These are phyloP conservation scores for Solanum arcanum DNA, from an alignment of 257 asterid genomes.

Conservation along the genomic window DNA sequence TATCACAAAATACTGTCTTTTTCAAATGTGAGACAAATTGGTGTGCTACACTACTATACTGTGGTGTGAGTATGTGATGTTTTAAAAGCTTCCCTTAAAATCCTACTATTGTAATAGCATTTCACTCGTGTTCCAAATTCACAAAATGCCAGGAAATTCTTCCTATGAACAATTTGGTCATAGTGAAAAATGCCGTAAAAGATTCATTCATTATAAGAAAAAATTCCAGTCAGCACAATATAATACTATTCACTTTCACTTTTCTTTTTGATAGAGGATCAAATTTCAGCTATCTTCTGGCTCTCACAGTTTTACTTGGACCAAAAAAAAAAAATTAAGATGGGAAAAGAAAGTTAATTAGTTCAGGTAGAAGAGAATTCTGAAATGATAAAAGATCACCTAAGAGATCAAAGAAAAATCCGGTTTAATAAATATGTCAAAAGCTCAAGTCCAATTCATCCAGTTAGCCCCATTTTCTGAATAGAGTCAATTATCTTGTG, in stretches of 20 bases:
- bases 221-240: neutral
- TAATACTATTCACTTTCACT: neutral
- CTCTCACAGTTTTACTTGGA: neutral
- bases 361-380: neutral
- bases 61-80: neutral
- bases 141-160: neutral
- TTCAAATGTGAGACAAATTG: neutral
- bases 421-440: neutral
- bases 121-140: neutral
- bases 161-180: neutral
- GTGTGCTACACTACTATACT: neutral
- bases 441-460: neutral
- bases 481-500: neutral
- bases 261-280: neutral
- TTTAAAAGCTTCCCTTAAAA: neutral
- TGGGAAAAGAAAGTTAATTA: neutral
- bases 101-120: neutral
- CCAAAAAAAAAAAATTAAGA: neutral
- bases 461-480: neutral
- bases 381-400: neutral
- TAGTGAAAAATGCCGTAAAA: neutral
- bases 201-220: neutral
- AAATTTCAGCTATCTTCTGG: neutral
- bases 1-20: neutral
- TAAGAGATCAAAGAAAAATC: neutral